phyloP scores from a whole-genome alignment of 2,329 filamentous ascomycete species.

The Nigrospora osmanthi region DNA sequence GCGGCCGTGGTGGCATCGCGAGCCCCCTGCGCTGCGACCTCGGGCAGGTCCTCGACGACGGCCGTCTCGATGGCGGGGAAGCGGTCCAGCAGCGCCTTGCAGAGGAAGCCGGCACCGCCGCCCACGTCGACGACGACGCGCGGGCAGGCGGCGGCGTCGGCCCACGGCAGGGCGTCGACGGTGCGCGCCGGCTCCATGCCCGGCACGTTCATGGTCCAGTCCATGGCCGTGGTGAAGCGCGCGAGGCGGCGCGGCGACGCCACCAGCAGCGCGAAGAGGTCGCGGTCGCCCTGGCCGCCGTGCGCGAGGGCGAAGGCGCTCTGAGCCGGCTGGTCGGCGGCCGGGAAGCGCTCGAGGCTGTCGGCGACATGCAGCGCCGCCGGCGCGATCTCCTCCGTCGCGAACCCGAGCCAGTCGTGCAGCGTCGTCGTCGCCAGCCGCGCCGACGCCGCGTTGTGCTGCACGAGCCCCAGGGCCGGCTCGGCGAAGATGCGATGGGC shows the following conservation, averaged over 20 bases:
- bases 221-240: conserved; percentile 9
- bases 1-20: neutral
- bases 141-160: conserved; percentile 1
- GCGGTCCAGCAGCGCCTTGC: conserved; percentile 5
- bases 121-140: conserved; percentile 9
- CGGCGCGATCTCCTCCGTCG: conserved; percentile 5
- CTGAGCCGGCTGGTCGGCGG: conserved; percentile 1
- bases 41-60: conserved; percentile 8
- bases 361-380: conserved; percentile 5
- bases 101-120: conserved; percentile 5
- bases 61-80: conserved; percentile 7
- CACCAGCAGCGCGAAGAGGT: conserved; percentile 5
- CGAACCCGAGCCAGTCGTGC: conserved; percentile 8
- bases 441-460: conserved; percentile 22
- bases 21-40: conserved; percentile 1
- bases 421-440: conserved; percentile 3
- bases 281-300: conserved; percentile 5
- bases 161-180: conserved; percentile 7
- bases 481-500: conserved; percentile 31
- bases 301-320: conserved; percentile 7
- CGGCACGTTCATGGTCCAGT: conserved; percentile 7
- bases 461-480: conserved; percentile 25
- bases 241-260: conserved; percentile 3
- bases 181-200: conserved; percentile 6
- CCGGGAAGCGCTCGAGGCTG: conserved; percentile 3